A percentile compares a stretch with the other conserved stretches of the same genome.
Conservation (phyloP, 2,329 filamentous ascomycete genomes). For the Penicillium sp. region DNA sequence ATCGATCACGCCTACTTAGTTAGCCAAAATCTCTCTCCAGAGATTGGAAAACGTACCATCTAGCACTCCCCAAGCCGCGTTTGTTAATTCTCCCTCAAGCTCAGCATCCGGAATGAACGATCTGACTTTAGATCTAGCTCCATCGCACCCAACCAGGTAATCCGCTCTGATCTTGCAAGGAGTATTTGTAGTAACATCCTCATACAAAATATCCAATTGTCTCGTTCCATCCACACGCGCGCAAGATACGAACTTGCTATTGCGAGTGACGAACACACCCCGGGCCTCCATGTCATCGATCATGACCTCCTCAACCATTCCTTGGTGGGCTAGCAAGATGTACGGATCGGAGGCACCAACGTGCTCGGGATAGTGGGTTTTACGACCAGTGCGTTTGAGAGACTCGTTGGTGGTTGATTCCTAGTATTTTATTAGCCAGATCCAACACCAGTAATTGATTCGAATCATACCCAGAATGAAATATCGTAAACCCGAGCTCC, state of each 20-base stretch:
- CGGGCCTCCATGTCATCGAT: slow-evolving; percentile 67
- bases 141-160: slow-evolving; percentile 71
- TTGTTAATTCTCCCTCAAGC: slow-evolving; percentile 50
- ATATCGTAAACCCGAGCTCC: slow-evolving; percentile 74
- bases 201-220: slow-evolving; percentile 46
- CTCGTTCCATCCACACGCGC: slow-evolving; percentile 34
- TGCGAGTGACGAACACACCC: slow-evolving; percentile 63
- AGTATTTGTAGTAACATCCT: slow-evolving; percentile 38
- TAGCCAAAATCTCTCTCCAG: background rate
- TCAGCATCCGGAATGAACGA: slow-evolving; percentile 58
- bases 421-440: slow-evolving; percentile 13
- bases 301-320: slow-evolving; percentile 71
- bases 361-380: slow-evolving; percentile 64
- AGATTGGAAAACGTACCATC: slow-evolving; percentile 56
- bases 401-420: slow-evolving; percentile 48
- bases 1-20: slow-evolving; percentile 48
- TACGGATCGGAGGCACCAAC: slow-evolving; percentile 56
- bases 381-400: slow-evolving; percentile 62
- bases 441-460: background rate
- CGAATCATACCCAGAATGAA: slow-evolving; percentile 61
- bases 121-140: slow-evolving; percentile 69
- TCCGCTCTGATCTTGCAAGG: slow-evolving; percentile 54
- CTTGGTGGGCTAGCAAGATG: slow-evolving; percentile 64
- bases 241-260: slow-evolving; percentile 62
- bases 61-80: slow-evolving; percentile 69